Base-by-base conservation (phyloP, 257 asterid species). In the Forsythia suspensa region DNA sequence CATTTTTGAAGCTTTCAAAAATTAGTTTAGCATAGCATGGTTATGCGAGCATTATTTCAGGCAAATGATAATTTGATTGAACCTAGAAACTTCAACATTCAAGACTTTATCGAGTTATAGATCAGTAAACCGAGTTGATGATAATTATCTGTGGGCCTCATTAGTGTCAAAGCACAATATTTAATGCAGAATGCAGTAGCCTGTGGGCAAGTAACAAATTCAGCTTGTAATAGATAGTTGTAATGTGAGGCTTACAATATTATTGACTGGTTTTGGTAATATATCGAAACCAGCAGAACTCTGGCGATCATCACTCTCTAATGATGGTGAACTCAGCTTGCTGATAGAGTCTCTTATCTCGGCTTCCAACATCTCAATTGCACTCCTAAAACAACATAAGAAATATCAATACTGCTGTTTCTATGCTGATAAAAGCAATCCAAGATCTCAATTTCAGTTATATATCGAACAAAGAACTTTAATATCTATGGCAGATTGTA, bases 331-430 rank as follows among this genome's bases (percentile, higher is more conserved):
- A 79, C 72, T 75, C 40, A 72, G 72, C 74, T 78, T 83, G 75
- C 84, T 80, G 34, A 59, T 41, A 72, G 92, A 71, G 24, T 85
- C 90, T 82, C 85, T 87, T 72, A 82, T 83, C 84, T 94, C 98
- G 69, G 90, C 87, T 87, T 92, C 97, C 83, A 92, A 85, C 79
- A 92, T 81, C 85, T 94, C 97, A 83, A 96, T 86, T 5, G 99
- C 97, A 84, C 91, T 92, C 92, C 98, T 96, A 77, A 51, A 84
- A 84, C 63, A 70, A 55, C n/a, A 82, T 21, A 29, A 18, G 61
- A n/a, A 18, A 37, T 48, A 37, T 70, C 77, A 29, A 69, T 71
- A 55, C 38, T 21, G 46, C 69, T 41, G 63, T 71, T 79, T 76
- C 87, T 77, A 9, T 15, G 76, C 67, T 29, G 65, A 76, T 70